phyloP scores from a whole-genome alignment of 371 early-diverging fungal species.

The Mucor mucedo region DNA sequence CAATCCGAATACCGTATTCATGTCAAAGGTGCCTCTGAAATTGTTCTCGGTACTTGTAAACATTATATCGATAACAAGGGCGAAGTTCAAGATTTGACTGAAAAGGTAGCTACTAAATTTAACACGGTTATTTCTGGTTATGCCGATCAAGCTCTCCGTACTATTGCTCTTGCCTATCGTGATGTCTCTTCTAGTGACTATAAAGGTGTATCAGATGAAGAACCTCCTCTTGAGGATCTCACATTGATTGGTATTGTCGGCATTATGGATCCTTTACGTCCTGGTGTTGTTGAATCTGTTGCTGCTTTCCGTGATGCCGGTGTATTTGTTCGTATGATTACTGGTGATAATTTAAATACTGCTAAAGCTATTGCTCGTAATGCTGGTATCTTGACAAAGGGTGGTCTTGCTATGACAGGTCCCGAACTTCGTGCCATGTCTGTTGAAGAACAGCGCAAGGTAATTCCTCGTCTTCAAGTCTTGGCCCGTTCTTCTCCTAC shows the following conservation, averaged over 20 bases:
- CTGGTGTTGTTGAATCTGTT: slow-evolving; percentile 87
- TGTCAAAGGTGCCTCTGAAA: slow-evolving; percentile 89
- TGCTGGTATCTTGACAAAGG: slow-evolving; percentile 86
- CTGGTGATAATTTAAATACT: slow-evolving; percentile 94
- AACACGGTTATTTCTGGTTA: slow-evolving; percentile 69
- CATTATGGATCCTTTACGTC: slow-evolving; percentile 92
- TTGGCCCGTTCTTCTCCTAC: slow-evolving; percentile 92
- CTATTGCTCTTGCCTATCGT: slow-evolving; percentile 85
- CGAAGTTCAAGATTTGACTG: slow-evolving; percentile 52
- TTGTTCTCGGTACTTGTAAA: slow-evolving; percentile 69
- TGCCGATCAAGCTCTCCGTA: slow-evolving; percentile 88
- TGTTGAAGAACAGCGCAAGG: slow-evolving; percentile 76
- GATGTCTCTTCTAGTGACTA: slow-evolving; percentile 49
- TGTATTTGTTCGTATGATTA: slow-evolving; percentile 95
- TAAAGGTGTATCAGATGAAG: slow-evolving; percentile 42
- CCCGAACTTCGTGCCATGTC: slow-evolving; percentile 83
- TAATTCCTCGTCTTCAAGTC: slow-evolving; percentile 88
- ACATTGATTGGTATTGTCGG: slow-evolving; percentile 85
- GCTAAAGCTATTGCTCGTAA: slow-evolving; percentile 89
- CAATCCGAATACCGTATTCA: slow-evolving; percentile 62
- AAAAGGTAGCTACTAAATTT: slow-evolving; percentile 49
- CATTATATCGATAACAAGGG: slow-evolving; percentile 65
- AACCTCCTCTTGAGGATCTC: slow-evolving; percentile 67
- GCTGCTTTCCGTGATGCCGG: slow-evolving; percentile 84
- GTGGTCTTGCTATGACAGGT: slow-evolving; percentile 88